Conservation (phyloP, 78 protist genomes). For the Dictyostelium discoideum region DNA sequence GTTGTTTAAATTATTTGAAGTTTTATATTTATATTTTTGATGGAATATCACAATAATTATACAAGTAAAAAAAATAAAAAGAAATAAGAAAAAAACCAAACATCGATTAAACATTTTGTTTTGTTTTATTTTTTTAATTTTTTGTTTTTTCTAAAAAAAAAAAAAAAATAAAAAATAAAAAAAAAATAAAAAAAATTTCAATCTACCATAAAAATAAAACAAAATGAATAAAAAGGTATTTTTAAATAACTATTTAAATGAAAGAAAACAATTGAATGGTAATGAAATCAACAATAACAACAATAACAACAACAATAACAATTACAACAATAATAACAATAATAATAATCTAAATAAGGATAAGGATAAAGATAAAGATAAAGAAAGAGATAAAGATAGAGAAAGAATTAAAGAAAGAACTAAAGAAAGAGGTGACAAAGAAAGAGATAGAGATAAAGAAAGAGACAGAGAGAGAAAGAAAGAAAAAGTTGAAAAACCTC, state of each 20-base stretch:
- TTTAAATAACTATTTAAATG: constrained; percentile 1
- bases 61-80: not conserved
- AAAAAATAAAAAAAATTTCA: not conserved
- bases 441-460: not conserved
- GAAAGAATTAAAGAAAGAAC: not conserved
- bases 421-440: not conserved
- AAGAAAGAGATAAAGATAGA: not conserved
- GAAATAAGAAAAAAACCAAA: not conserved
- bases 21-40: not conserved
- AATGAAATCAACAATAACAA: not conserved
- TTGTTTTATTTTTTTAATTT: not conserved
- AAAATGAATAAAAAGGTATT: constrained; percentile 11
- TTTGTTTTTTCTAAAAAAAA: not conserved
- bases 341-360: not conserved
- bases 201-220: not conserved
- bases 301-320: not conserved
- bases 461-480: not conserved
- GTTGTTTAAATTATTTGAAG: not conserved
- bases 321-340: too few relatives aligned
- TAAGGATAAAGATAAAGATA: not conserved
- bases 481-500: not conserved
- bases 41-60: not conserved
- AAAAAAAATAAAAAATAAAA: not conserved
- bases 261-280: not conserved
- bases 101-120: not conserved